Evolutionary conservation across 2,329 filamentous ascomycete genomes (phyloP), one percentile per base, ranked within the genome.

Genomic region (Alternaria postmessia): DNA sequence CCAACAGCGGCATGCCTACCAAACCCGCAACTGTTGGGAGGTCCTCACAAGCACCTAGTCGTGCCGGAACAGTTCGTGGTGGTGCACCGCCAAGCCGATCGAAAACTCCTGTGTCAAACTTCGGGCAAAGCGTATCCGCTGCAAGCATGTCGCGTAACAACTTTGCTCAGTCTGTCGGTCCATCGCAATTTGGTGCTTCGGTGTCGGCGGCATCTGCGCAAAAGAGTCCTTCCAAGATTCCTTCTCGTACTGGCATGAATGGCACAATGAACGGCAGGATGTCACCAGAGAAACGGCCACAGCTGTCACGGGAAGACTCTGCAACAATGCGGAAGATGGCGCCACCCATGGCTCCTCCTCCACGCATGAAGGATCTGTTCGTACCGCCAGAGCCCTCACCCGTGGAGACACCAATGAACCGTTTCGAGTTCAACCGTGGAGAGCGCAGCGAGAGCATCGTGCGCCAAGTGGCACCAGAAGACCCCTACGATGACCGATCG

Each of bases 331-430:
- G 71, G n/a, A 75, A 72, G 71, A 82, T 81, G 80, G 77, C 71
- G 60, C 80, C 77, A 55, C 80, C 79, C 66, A 81, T 84, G 26
- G 86, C 87, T 52, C 87, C 86, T 72, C 94, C 94, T 12, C 94
- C 94, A 49, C 95, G 93, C 78, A 97, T 98, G 93, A 89, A 94
- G 66, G 93, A 96, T 42, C 84, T 97, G 30, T 88, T 88, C 64
- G 78, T 83, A 8, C 85, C 86, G 47, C 83, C 85, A 5, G 74
- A 77, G 28, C 81, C 70, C 9, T 59, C 77, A 5, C 5, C 41
- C 7, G 42, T 57, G 20, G 75, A 79, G 12, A 87, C 79, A 81
- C 88, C 74, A 71, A 48, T 75, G 59, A 71, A 74, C 47, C 68
- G 74, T n/a, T 79, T 77, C 59, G 75, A 78, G 7, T 73, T 71